These are phyloP conservation scores for Parmales sp. DNA, from an alignment of 108 stramenopile genomes.

Conservation along the genomic window DNA sequence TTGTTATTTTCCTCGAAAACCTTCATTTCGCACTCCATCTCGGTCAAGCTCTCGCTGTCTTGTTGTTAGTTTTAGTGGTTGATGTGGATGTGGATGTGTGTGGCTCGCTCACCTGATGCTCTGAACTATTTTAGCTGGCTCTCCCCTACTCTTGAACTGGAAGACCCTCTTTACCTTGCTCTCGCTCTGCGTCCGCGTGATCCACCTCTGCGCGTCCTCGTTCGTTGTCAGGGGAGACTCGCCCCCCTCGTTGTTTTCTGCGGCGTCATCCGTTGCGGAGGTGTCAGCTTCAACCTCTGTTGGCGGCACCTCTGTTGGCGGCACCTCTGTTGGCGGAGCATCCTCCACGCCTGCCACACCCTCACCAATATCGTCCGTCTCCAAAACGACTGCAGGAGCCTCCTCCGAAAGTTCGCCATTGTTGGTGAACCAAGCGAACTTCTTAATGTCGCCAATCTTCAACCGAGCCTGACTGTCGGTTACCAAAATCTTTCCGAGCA, in stretches of 20 bases:
- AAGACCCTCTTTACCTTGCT: constrained; percentile 2
- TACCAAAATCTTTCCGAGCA: constrained; percentile 59
- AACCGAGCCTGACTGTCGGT: constrained; percentile 44
- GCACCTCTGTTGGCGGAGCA: neutral
- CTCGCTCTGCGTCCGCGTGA: constrained; percentile 1
- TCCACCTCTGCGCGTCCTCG: neutral
- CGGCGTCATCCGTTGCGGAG: too few relatives aligned
- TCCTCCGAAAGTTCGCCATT: constrained; percentile 5
- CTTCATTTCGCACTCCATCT: neutral
- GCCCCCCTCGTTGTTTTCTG: neutral
- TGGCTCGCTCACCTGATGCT: too few relatives aligned
- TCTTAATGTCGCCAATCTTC: constrained; percentile 29
- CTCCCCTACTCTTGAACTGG: constrained; percentile 1
- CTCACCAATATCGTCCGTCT: neutral
- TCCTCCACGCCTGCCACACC: neutral
- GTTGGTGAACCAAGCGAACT: constrained; percentile 32
- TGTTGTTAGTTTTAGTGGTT: too few relatives aligned
- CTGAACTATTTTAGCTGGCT: neutral
- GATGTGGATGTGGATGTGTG: too few relatives aligned
- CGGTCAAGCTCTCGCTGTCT: neutral
- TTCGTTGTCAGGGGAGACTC: neutral
- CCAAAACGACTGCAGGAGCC: too few relatives aligned
- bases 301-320: neutral
- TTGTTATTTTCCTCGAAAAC: neutral
- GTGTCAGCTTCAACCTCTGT: neutral